These are phyloP conservation scores for Thymus quinquecostatus DNA, from an alignment of 257 asterid species.

Conservation along the genomic window DNA sequence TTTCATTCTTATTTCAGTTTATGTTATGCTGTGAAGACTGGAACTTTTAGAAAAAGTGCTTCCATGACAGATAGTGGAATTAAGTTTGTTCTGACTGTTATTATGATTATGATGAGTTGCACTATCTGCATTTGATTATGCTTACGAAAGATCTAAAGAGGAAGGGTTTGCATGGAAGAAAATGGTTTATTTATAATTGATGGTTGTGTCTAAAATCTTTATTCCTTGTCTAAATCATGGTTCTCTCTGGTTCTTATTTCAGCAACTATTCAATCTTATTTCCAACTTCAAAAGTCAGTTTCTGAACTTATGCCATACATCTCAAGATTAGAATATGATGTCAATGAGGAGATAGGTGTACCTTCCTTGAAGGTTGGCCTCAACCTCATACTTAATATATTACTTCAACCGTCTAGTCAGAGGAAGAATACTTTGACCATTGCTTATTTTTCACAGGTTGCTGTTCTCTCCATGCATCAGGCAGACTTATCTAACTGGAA, in stretches of 20 bases:
- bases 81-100: background rate
- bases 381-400: conserved; percentile 15
- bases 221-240: conserved; percentile 18
- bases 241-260: conserved; percentile 42
- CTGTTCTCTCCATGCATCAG: conserved; percentile 69
- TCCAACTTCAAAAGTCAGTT: conserved; percentile 69
- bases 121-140: conserved; percentile 6
- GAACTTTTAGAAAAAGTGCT: background rate
- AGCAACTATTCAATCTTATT: conserved; percentile 79
- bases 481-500: conserved; percentile 43
- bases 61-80: conserved; percentile 3
- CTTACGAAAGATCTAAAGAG: conserved; percentile 1
- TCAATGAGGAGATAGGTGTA: conserved; percentile 71
- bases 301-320: conserved; percentile 65
- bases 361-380: conserved; percentile 70
- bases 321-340: conserved; percentile 69
- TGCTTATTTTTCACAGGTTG: conserved; percentile 53
- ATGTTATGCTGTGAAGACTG: background rate
- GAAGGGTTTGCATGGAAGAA: background rate
- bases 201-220: background rate
- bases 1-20: conserved; percentile 10
- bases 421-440: conserved; percentile 21
- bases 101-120: background rate
- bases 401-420: background rate
- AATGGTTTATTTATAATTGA: conserved; percentile 1